Base-by-base conservation (phyloP, 192 early-diverging fungal genomes). In the Allomyces javanicus region DNA sequence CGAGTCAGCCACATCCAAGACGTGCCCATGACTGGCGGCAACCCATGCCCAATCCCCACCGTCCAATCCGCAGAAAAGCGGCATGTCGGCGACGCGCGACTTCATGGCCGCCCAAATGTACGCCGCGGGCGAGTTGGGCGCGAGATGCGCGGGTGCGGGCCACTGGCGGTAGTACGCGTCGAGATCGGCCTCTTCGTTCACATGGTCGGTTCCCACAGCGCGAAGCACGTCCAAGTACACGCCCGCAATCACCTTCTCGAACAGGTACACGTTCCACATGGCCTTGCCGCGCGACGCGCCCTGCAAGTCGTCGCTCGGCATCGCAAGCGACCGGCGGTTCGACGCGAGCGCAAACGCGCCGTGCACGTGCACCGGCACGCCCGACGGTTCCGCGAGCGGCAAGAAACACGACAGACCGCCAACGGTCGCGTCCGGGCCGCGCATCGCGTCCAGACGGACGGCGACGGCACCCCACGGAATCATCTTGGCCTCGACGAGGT, bases 391-490 rank as follows among this genome's bases (percentile, higher is more conserved):
- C 17, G 74, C 66, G 33, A 76, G 70, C 2, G 75, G 75, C 11
- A 76, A 44, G 27, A 76, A 76, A 10, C 75, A 76, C 44, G 75
- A 76, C 43, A 76, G 44, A 0, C 68, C 23, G 4, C 67, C 74
- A 22, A 65, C 64, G 4, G 26, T 4, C 26, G 26, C 33, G 4
- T 3, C 33, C 4, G 33, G 5, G 43, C 4, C 67, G 17, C 45
- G 10, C 4, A 17, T 10, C 17, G 65, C 26, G 4, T 66, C 33
- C 9, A 68, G 11, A 14, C 66, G 69, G 3, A 72, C 66, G 9
- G 75, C 74, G 10, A 76, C 43, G 9, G 73, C 75, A 17, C 74
- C 73, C 67, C 73, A 74, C 11, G 75, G 75, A 6, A 76, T 73
- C 12, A 76, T 44, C 40, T 67, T 75, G 17, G 71, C 68, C 11